Evolutionary conservation across 139 green algal species (phyloP).

Genomic region (Pleodorina starrii): DNA sequence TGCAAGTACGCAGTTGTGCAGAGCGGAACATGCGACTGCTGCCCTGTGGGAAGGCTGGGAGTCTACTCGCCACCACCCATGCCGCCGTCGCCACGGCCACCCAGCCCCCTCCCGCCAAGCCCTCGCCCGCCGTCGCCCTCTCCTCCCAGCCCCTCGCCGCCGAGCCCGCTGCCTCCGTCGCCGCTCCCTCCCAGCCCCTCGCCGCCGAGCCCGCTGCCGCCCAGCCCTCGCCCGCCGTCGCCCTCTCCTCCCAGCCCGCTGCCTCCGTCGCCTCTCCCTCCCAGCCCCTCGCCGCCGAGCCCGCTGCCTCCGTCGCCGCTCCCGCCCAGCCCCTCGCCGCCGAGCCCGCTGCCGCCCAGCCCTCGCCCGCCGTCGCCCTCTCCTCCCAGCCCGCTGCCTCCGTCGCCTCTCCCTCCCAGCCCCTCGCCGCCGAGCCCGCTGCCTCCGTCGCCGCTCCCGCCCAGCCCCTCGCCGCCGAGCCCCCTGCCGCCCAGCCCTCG

Average conservation of each 20-base stretch:
- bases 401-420: neutral
- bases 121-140: neutral
- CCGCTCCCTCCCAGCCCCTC: neutral
- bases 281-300: neutral
- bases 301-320: neutral
- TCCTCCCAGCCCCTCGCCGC: neutral
- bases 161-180: neutral
- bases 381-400: neutral
- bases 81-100: conserved; percentile 5
- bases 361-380: neutral
- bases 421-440: neutral
- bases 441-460: neutral
- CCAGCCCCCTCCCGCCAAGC: neutral
- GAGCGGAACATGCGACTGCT: conserved; percentile 49
- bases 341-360: neutral
- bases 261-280: neutral
- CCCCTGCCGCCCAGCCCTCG: neutral
- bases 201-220: neutral
- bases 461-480: neutral
- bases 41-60: conserved; percentile 42
- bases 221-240: neutral
- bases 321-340: neutral
- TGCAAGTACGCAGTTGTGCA: conserved; percentile 48
- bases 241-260: neutral
- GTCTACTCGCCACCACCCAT: conserved; percentile 32